These are phyloP conservation scores for Parachlorella kessleri DNA, from an alignment of 139 green algal genomes.

Conservation along the genomic window DNA sequence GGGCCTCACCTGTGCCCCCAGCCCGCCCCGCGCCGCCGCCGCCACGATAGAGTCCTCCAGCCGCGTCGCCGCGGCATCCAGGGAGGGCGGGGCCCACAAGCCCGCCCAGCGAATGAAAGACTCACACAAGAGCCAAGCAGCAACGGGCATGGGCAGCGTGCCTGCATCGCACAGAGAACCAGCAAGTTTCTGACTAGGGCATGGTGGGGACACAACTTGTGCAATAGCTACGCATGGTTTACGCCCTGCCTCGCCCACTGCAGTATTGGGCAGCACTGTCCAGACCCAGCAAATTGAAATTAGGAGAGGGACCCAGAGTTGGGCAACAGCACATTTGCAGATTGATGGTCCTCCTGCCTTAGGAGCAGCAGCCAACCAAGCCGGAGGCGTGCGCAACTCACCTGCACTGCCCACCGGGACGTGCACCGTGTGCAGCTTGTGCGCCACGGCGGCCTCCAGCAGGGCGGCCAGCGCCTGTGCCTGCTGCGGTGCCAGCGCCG, in stretches of 20 bases:
- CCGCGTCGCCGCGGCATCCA: neutral
- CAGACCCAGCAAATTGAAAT: too few relatives aligned
- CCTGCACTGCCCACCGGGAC: slow-evolving; percentile 25
- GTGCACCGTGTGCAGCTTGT: slow-evolving; percentile 40
- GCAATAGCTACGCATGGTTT: too few relatives aligned
- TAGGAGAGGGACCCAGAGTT: too few relatives aligned
- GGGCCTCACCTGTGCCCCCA: slow-evolving; percentile 26
- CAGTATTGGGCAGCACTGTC: too few relatives aligned
- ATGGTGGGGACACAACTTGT: too few relatives aligned
- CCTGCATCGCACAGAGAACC: too few relatives aligned
- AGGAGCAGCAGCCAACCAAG: too few relatives aligned
- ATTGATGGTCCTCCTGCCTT: too few relatives aligned
- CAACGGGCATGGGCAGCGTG: slow-evolving; percentile 44
- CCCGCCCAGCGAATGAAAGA: slow-evolving; percentile 51
- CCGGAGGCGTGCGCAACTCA: too few relatives aligned
- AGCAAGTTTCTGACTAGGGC: too few relatives aligned
- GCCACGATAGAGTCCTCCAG: slow-evolving; percentile 41
- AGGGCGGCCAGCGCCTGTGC: neutral
- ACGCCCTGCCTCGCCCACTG: too few relatives aligned
- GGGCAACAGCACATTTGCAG: too few relatives aligned
- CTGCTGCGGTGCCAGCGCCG: slow-evolving; percentile 7
- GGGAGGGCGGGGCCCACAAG: slow-evolving; percentile 35
- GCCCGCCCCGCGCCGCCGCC: slow-evolving; percentile 30
- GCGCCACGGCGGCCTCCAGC: slow-evolving; percentile 9
- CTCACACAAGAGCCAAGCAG: slow-evolving; percentile 56